A percentile compares a stretch with the other conserved stretches of the same genome.
Evolutionary conservation across 371 early-diverging fungal species (phyloP).

Genomic region (Zopfochytrium polystomum): DNA sequence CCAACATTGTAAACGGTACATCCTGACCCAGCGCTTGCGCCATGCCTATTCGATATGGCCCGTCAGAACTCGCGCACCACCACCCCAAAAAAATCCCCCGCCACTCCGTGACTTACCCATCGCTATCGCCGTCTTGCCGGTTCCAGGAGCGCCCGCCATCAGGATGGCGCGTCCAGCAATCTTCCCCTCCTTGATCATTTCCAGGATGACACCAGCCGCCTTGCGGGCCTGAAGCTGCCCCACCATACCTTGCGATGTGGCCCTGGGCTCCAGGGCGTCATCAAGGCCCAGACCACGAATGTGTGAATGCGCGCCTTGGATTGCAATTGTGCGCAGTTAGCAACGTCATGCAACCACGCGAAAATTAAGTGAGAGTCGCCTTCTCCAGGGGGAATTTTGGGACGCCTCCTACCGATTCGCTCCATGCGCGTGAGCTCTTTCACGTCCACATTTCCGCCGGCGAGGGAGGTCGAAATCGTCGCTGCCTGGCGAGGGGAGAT

Average conservation of each 20-base stretch:
- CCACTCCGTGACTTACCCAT: no score
- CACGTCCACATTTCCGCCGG: not conserved
- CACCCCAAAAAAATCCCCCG: no score
- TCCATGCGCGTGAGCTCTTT: constrained; percentile 47
- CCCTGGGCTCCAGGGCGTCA: constrained; percentile 83
- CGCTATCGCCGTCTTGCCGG: constrained; percentile 70
- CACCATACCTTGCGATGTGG: constrained; percentile 94
- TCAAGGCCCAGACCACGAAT: constrained; percentile 67
- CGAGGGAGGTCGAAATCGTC: not conserved
- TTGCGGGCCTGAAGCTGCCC: constrained; percentile 94
- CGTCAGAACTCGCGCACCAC: not conserved
- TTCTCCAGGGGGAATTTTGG: no score
- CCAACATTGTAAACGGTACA: constrained; percentile 94
- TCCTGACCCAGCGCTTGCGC: constrained; percentile 88
- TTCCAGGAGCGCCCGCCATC: constrained; percentile 60
- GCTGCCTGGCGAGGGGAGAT: no score
- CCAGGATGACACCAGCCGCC: constrained; percentile 79
- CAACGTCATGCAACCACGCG: no score
- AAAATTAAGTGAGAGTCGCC: no score
- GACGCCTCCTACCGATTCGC: constrained; percentile 38
- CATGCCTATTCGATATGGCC: no score
- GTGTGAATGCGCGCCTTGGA: constrained; percentile 98
- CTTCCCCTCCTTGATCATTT: constrained; percentile 58
- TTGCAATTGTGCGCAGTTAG: no score
- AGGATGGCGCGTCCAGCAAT: constrained; percentile 60